A percentile compares a stretch with the other conserved stretches of the same genome.
Conservation (phyloP, 805 yeast species). For the Zygoascus tannicola region DNA sequence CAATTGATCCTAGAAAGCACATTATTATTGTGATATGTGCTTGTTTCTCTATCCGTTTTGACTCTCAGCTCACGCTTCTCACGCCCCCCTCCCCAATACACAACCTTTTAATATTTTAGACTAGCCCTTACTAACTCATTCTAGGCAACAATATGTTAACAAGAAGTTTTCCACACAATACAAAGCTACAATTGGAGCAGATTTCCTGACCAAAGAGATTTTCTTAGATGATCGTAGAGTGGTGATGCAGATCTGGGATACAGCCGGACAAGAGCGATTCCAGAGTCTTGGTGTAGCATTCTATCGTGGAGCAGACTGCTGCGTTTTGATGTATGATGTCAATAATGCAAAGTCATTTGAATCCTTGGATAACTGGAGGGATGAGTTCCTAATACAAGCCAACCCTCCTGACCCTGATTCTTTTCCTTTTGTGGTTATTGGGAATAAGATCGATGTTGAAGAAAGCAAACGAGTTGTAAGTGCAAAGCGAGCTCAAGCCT, state of each 20-base stretch:
- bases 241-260: constrained; percentile 85
- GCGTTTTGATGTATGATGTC: constrained; percentile 92
- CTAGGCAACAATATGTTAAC: constrained; percentile 79
- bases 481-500: constrained; percentile 49
- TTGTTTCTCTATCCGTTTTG: too few relatives aligned
- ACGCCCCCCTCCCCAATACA: too few relatives aligned
- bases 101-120: too few relatives aligned
- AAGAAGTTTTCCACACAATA: constrained; percentile 91
- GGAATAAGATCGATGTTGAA: constrained; percentile 91
- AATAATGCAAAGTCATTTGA: constrained; percentile 92
- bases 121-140: background rate
- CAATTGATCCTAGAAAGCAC: too few relatives aligned
- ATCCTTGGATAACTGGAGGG: constrained; percentile 83
- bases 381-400: constrained; percentile 89
- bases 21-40: too few relatives aligned
- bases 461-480: constrained; percentile 74
- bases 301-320: constrained; percentile 96
- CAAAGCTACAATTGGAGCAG: constrained; percentile 97
- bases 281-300: constrained; percentile 95
- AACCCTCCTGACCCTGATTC: constrained; percentile 88
- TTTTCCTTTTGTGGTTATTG: constrained; percentile 91
- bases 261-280: constrained; percentile 98
- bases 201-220: constrained; percentile 86
- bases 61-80: too few relatives aligned
- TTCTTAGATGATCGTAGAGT: constrained; percentile 74